phyloP scores from a whole-genome alignment of 495 filamentous ascomycete species.

The Parathielavia hyrcaniae region DNA sequence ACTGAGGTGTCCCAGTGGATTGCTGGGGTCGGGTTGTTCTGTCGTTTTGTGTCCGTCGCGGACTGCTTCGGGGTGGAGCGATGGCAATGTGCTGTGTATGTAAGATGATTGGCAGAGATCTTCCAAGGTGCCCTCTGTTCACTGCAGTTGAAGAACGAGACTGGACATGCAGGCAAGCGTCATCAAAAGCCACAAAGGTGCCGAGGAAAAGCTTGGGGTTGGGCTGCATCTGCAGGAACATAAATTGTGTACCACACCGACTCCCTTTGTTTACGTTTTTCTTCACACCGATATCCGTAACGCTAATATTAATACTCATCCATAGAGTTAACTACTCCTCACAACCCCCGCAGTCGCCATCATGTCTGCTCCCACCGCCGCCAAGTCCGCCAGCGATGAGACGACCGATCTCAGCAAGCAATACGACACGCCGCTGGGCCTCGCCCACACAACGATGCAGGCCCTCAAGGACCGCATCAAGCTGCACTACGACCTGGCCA shows the following conservation, averaged over 20 bases:
- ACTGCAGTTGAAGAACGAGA: too few relatives aligned
- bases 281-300: not conserved
- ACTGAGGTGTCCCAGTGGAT: too few relatives aligned
- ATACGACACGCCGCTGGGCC: conserved; percentile 45
- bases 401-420: conserved; percentile 35
- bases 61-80: too few relatives aligned
- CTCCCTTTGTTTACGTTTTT: not conserved
- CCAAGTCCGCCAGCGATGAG: conserved; percentile 13
- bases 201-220: not conserved
- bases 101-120: too few relatives aligned
- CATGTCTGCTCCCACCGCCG: not conserved
- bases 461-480: conserved; percentile 54
- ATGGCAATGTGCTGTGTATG: too few relatives aligned
- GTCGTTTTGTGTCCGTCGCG: too few relatives aligned
- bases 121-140: too few relatives aligned
- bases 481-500: conserved; percentile 54
- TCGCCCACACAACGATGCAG: conserved; percentile 48
- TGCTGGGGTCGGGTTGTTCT: too few relatives aligned
- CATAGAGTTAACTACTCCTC: too few relatives aligned
- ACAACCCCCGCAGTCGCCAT: not conserved
- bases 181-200: not conserved
- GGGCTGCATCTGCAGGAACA: too few relatives aligned
- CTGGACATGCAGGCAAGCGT: too few relatives aligned
- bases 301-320: too few relatives aligned
- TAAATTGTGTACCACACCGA: not conserved